These are phyloP conservation scores for Jatropha podagrica DNA, from an alignment of 441 rosid genomes.

Conservation along the genomic window DNA sequence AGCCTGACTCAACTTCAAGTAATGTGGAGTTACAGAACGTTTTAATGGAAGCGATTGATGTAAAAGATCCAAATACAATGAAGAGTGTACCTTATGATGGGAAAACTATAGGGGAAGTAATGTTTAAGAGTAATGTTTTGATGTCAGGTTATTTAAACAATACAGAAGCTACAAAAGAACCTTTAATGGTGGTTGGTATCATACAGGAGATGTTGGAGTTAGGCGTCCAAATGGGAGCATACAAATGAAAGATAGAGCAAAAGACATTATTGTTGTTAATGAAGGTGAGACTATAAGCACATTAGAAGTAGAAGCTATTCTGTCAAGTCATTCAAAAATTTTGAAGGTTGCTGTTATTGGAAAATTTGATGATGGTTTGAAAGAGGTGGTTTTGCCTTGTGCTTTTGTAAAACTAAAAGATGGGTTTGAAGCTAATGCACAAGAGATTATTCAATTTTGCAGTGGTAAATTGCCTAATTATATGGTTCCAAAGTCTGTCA, in stretches of 20 bases:
- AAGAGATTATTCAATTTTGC: slow-evolving; percentile 47
- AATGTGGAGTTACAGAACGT: slow-evolving; percentile 37
- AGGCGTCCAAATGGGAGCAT: slow-evolving; percentile 39
- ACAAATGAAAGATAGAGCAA: slow-evolving; percentile 51
- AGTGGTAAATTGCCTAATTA: slow-evolving; percentile 25
- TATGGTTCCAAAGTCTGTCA: slow-evolving; percentile 40
- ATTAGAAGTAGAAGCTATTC: slow-evolving; percentile 45
- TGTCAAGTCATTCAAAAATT: slow-evolving; percentile 44
- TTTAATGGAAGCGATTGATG: no score
- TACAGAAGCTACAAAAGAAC: no score
- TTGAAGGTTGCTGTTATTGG: slow-evolving; percentile 55
- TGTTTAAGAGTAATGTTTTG: no score
- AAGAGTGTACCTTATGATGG: no score
- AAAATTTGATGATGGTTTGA: slow-evolving; percentile 18
- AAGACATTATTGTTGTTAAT: slow-evolving; percentile 35
- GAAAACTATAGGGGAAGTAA: no score
- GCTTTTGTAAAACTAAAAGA: slow-evolving; percentile 56
- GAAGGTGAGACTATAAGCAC: slow-evolving; percentile 39
- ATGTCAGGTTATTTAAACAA: no score
- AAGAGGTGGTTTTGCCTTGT: slow-evolving; percentile 39
- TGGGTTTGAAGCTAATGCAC: slow-evolving; percentile 26
- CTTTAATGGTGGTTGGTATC: slow-evolving; percentile 57
- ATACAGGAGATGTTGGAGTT: slow-evolving; percentile 53
- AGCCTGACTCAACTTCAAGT: background rate
- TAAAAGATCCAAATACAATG: no score